Conservation (phyloP, 768 basidiomycete species). For the Tulasnella sp. region DNA sequence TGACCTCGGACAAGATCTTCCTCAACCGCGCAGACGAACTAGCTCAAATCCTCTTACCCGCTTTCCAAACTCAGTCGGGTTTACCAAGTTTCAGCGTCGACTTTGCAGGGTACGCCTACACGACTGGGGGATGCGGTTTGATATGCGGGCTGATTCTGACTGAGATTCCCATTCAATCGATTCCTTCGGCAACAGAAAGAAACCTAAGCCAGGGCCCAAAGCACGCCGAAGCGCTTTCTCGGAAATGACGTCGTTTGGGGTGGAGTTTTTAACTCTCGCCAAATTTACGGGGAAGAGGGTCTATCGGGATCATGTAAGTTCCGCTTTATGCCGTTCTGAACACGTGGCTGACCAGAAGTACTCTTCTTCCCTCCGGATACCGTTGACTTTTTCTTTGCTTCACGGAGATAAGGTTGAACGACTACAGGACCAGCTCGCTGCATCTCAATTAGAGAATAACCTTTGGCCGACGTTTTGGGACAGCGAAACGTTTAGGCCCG, state of each 20-base stretch:
- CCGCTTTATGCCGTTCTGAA: neutral
- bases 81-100: conserved; percentile 74
- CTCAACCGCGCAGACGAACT: conserved; percentile 53
- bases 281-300: conserved; percentile 69
- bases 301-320: neutral
- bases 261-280: conserved; percentile 85
- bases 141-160: neutral
- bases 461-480: conserved; percentile 67
- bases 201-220: conserved; percentile 40
- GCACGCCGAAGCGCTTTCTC: conserved; percentile 48
- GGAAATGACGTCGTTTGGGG: conserved; percentile 77
- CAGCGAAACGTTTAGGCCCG: conserved; percentile 47
- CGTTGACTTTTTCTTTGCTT: neutral
- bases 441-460: conserved; percentile 48
- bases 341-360: too few species aligned
- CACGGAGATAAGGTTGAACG: conserved; percentile 43
- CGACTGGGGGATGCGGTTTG: neutral
- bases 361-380: neutral
- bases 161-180: neutral
- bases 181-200: neutral
- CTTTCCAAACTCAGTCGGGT: conserved; percentile 70
- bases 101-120: conserved; percentile 54
- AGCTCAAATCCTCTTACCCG: conserved; percentile 70
- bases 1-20: conserved; percentile 49
- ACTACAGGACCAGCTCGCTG: conserved; percentile 54